Percentiles rank a stretch among this genome's conserved stretches.
Conservation (phyloP, 2,329 filamentous ascomycete genomes). For the Xylaria hypoxylon region DNA sequence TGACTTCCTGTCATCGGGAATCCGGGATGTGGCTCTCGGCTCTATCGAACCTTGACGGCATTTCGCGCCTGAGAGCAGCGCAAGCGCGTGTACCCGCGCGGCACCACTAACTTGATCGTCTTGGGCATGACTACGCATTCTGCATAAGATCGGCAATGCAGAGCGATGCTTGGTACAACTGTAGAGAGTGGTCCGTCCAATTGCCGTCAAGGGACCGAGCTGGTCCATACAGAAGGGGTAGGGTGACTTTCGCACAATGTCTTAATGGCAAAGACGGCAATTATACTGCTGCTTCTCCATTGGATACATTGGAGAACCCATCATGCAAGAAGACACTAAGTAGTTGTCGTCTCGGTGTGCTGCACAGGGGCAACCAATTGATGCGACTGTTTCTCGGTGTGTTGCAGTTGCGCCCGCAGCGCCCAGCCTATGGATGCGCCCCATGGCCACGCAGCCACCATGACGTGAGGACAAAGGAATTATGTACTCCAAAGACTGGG, state of each 20-base stretch:
- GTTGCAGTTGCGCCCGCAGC: slow-evolving; percentile 33
- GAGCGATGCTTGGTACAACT: slow-evolving; percentile 12
- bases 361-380: slow-evolving; percentile 26
- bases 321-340: slow-evolving; percentile 33
- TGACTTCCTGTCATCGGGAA: slow-evolving; percentile 11
- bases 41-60: slow-evolving; percentile 2
- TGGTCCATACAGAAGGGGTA: slow-evolving; percentile 2
- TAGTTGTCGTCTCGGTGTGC: slow-evolving; percentile 33
- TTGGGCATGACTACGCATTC: slow-evolving; percentile 11
- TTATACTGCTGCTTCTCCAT: slow-evolving; percentile 14
- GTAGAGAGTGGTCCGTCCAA: slow-evolving; percentile 18
- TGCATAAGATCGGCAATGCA: slow-evolving; percentile 35
- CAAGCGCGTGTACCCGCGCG: slow-evolving; percentile 36
- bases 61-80: slow-evolving; percentile 19
- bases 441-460: slow-evolving; percentile 17
- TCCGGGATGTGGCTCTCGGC: slow-evolving; percentile 13
- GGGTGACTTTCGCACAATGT: slow-evolving; percentile 19
- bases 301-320: slow-evolving; percentile 39
- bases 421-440: slow-evolving; percentile 24
- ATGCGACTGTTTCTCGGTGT: slow-evolving; percentile 30
- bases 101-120: slow-evolving; percentile 25
- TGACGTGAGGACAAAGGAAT: slow-evolving; percentile 30
- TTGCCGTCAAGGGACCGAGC: slow-evolving; percentile 10
- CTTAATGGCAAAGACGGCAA: slow-evolving; percentile 15
- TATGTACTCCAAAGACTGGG: slow-evolving; percentile 19